Evolutionary conservation across 345 rosid species (phyloP).

Genomic region (Noccaea caerulescens): DNA sequence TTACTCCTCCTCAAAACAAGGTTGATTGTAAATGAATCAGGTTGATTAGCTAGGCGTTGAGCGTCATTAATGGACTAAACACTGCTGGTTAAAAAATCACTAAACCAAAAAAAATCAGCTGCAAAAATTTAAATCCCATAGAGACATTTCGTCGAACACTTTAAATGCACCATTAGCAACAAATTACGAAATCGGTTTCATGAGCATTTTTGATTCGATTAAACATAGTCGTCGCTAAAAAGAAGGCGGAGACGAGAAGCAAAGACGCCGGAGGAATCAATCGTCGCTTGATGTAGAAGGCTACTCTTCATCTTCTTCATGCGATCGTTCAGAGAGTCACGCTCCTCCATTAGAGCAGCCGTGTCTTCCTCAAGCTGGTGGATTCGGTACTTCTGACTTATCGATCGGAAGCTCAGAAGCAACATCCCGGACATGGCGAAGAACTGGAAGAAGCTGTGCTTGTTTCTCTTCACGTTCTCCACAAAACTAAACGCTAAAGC

Average conservation of each 20-base stretch:
- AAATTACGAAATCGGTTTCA: too few relatives aligned
- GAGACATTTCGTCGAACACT: background rate
- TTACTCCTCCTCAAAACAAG: background rate
- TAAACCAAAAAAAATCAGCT: background rate
- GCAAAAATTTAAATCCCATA: background rate
- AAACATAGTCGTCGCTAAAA: background rate
- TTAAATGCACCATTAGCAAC: too few relatives aligned
- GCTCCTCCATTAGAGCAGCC: background rate
- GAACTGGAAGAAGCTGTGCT: constrained; percentile 36
- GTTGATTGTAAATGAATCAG: background rate
- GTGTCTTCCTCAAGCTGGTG: constrained; percentile 24
- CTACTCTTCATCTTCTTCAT: background rate
- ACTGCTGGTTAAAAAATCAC: background rate
- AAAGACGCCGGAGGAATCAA: background rate
- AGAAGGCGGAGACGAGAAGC: background rate
- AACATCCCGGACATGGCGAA: constrained; percentile 66
- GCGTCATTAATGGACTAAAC: constrained; percentile 10
- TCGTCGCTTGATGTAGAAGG: background rate
- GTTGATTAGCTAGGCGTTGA: constrained; percentile 24
- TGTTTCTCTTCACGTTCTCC: background rate
- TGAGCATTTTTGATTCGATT: too few relatives aligned
- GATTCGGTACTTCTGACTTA: constrained; percentile 77
- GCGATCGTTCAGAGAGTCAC: background rate
- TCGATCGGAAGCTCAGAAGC: constrained; percentile 64
- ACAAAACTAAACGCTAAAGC: background rate